These are phyloP conservation scores for Chernovozyma sophiae-reginae DNA, from an alignment of 1,139 yeast species.

Conservation along the genomic window DNA sequence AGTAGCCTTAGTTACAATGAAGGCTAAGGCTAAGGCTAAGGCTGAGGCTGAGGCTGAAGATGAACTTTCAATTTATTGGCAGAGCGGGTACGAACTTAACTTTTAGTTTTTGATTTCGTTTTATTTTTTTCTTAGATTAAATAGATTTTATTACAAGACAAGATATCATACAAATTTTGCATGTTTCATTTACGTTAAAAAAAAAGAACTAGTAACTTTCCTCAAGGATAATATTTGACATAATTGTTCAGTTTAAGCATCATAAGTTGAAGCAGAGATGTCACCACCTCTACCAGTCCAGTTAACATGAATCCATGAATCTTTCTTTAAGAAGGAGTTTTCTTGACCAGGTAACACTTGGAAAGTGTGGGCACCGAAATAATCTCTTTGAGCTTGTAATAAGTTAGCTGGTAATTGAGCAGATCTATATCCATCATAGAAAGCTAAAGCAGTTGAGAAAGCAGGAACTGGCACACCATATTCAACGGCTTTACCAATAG, in stretches of 20 bases:
- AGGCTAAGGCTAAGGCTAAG: too few relatives aligned
- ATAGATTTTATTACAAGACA: too few relatives aligned
- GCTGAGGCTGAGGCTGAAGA: too few relatives aligned
- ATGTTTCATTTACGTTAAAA: not conserved
- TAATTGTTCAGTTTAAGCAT: conserved; percentile 80
- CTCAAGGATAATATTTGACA: not conserved
- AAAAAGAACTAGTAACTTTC: too few relatives aligned
- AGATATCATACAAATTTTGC: not conserved
- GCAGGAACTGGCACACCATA: conserved; percentile 98
- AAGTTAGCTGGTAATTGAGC: conserved; percentile 94
- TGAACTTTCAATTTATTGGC: not conserved
- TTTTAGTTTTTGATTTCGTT: too few relatives aligned
- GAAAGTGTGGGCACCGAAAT: conserved; percentile 99
- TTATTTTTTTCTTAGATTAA: not conserved
- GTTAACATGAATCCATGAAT: conserved; percentile 87
- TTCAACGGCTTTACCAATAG: conserved; percentile 72
- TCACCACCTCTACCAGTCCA: conserved; percentile 99
- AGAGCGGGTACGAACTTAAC: not conserved
- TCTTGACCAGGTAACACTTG: conserved; percentile 86
- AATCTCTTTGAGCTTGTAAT: conserved; percentile 99
- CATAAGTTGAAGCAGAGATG: conserved; percentile 90
- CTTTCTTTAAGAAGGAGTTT: conserved; percentile 70
- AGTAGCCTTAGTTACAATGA: too few relatives aligned
- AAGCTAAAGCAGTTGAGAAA: conserved; percentile 91
- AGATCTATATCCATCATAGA: conserved; percentile 99